Conservation (phyloP, 148 eudicot genomes). For the Silene conica region DNA sequence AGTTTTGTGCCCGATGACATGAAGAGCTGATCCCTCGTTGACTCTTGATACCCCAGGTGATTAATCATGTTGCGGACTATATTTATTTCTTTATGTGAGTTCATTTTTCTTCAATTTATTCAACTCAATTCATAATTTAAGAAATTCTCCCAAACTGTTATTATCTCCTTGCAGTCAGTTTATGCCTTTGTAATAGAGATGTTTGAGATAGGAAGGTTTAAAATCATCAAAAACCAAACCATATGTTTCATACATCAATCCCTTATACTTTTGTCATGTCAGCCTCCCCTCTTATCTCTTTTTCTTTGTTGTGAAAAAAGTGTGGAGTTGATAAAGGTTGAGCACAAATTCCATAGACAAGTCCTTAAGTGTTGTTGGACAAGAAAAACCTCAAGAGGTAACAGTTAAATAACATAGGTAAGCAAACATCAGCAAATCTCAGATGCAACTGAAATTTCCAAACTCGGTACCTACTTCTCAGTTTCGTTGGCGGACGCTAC, state of each 20-base stretch:
- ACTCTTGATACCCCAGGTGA: too few relatives aligned
- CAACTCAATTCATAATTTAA: too few relatives aligned
- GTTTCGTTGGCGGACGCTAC: slow-evolving; percentile 44
- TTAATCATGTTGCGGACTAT: too few relatives aligned
- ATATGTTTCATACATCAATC: not conserved
- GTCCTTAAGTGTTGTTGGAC: not conserved
- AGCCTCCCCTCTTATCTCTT: not conserved
- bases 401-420: not conserved
- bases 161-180: too few relatives aligned
- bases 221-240: not conserved
- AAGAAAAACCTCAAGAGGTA: not conserved
- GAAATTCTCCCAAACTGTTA: too few relatives aligned
- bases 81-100: too few relatives aligned
- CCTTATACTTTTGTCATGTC: not conserved
- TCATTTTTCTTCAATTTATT: too few relatives aligned
- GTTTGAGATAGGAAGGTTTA: not conserved
- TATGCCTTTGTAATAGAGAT: too few relatives aligned
- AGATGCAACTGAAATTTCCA: slow-evolving; percentile 23
- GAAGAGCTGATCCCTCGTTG: slow-evolving; percentile 97
- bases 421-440: slow-evolving; percentile 16
- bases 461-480: slow-evolving; percentile 33
- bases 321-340: too few relatives aligned
- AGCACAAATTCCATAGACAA: not conserved
- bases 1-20: slow-evolving; percentile 86
- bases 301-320: too few relatives aligned